Conservation (phyloP, 768 basidiomycete species). For the Termitomyces sp. region DNA sequence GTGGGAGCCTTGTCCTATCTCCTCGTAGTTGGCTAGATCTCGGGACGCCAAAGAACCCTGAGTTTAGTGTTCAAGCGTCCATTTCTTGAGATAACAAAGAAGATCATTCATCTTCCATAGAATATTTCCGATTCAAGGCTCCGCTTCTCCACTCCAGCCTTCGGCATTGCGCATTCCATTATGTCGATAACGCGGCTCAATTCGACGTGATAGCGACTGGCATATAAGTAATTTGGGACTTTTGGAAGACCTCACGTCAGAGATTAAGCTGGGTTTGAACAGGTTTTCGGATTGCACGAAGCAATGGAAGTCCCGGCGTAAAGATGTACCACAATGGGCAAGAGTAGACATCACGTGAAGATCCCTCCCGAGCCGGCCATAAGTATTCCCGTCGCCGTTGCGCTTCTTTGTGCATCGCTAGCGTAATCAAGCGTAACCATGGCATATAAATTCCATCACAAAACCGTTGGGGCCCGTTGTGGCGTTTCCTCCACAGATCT, state of each 20-base stretch:
- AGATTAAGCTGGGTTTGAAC: neutral
- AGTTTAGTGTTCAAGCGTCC: neutral
- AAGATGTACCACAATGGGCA: neutral
- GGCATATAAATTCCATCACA: neutral
- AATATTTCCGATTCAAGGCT: neutral
- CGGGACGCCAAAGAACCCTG: neutral
- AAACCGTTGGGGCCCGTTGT: slow-evolving; percentile 10
- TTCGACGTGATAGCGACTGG: neutral
- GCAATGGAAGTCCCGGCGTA: neutral
- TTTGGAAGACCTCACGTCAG: neutral
- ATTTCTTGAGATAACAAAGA: slow-evolving; percentile 13
- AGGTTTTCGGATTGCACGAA: neutral
- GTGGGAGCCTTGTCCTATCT: slow-evolving; percentile 6
- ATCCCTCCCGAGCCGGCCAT: neutral
- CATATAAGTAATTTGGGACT: neutral
- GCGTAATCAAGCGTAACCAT: neutral
- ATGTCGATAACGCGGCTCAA: neutral
- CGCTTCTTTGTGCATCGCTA: neutral
- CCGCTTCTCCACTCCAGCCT: slow-evolving; percentile 1
- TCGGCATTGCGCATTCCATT: slow-evolving; percentile 3
- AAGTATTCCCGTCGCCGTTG: neutral
- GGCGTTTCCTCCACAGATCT: slow-evolving; percentile 2
- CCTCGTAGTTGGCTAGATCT: slow-evolving; percentile 10
- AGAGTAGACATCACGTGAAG: neutral
- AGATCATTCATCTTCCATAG: slow-evolving; percentile 4